phyloP scores from a whole-genome alignment of 495 filamentous ascomycete species.

The Podospora comata region DNA sequence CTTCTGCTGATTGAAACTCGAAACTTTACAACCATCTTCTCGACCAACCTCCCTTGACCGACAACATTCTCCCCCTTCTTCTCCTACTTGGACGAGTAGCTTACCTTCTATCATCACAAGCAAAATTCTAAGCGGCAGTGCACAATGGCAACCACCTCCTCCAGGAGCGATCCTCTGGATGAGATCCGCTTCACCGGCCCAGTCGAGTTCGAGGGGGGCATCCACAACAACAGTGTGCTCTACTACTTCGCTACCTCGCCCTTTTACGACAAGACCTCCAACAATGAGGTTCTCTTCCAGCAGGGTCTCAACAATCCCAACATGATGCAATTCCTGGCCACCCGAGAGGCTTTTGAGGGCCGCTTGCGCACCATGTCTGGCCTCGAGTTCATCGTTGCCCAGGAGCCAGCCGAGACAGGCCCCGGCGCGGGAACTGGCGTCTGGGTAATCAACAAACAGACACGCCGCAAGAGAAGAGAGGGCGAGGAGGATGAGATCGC shows the following conservation, averaged over 20 bases:
- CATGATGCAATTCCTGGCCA: slow-evolving; percentile 56
- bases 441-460: slow-evolving; percentile 93
- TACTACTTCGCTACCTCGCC: slow-evolving; percentile 88
- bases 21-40: background rate
- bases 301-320: slow-evolving; percentile 71
- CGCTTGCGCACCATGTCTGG: slow-evolving; percentile 75
- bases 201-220: slow-evolving; percentile 53
- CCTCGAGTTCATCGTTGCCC: slow-evolving; percentile 75
- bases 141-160: background rate
- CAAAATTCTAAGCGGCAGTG: no score
- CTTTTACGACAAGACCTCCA: slow-evolving; percentile 86
- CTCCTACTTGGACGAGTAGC: background rate
- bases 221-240: slow-evolving; percentile 66
- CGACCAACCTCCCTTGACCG: background rate
- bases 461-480: slow-evolving; percentile 59
- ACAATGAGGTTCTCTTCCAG: slow-evolving; percentile 72
- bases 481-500: slow-evolving; percentile 61
- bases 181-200: slow-evolving; percentile 75
- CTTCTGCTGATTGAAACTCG: background rate
- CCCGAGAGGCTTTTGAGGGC: slow-evolving; percentile 75
- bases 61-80: background rate
- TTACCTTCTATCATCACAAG: background rate
- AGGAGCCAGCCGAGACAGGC: slow-evolving; percentile 66
- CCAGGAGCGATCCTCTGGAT: slow-evolving; percentile 59
- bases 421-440: slow-evolving; percentile 65